These are phyloP conservation scores for Pterulicium gracile DNA, from an alignment of 1,284 basidiomycete species.

Conservation along the genomic window DNA sequence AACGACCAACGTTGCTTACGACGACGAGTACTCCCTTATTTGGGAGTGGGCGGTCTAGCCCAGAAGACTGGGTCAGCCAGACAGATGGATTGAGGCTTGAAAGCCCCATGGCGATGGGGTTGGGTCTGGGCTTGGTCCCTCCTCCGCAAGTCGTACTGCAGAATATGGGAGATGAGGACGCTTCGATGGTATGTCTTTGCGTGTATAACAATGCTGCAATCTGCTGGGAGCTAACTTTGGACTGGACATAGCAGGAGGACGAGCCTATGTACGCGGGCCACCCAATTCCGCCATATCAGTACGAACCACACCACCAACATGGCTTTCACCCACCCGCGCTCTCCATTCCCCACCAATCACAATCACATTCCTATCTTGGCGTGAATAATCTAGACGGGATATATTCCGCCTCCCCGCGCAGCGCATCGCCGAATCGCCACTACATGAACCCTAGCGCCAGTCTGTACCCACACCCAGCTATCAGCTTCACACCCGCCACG, in stretches of 20 bases:
- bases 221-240: background rate
- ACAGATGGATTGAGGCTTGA: slow-evolving; percentile 48
- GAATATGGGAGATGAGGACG: slow-evolving; percentile 13
- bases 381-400: too few species aligned
- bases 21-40: slow-evolving; percentile 15
- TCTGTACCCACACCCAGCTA: slow-evolving; percentile 18
- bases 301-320: background rate
- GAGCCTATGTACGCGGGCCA: background rate
- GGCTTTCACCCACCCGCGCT: background rate
- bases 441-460: background rate
- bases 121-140: slow-evolving; percentile 5
- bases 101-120: slow-evolving; percentile 28
- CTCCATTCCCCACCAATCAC: background rate
- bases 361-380: background rate
- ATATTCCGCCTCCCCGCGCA: background rate
- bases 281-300: background rate
- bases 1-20: slow-evolving; percentile 37
- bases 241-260: too few species aligned
- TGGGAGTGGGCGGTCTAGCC: slow-evolving; percentile 14
- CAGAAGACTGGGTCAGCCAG: slow-evolving; percentile 61
- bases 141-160: slow-evolving; percentile 14
- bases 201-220: background rate
- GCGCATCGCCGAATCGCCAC: background rate
- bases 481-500: slow-evolving; percentile 28
- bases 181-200: slow-evolving; percentile 2